Base-by-base conservation (phyloP, 176 grass and related monocot genomes). In the Phyllostachys edulis region DNA sequence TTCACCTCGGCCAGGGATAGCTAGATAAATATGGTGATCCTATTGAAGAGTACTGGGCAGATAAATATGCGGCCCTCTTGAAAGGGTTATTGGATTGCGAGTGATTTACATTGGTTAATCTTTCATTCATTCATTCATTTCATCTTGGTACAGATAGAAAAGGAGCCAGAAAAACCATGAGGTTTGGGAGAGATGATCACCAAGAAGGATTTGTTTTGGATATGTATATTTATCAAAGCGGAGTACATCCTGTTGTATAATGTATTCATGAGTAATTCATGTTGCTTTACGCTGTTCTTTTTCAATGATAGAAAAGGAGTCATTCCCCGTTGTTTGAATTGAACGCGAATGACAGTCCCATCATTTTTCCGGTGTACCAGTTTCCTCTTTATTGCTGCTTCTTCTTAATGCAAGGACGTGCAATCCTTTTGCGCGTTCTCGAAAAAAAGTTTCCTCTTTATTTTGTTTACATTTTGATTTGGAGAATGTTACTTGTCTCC, bases 11-110 rank as follows among this genome's bases (percentile, higher is more conserved):
- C 49, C 12, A 46, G 55, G 67, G 66, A 51, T 76, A 81, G 80
- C 41, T 72, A 83, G 82, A 81, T 60, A 40, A 80, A 69, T 64
- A 80, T 75, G 52, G 29, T 68, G 32, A 67, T 68, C 69, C 52
- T 68, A 26, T 9, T 34, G 40, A 50, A 65, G 41, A 26, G 55
- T 74, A 15, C 50, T 61, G 62, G 77, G 4, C 73, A 54, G 42
- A 69, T 52, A 38, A 63, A 70, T 63, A 41, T 62, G 29, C 17
- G 46, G 15, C 45, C 71, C 79, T 69, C 40, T 52, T 21, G 16
- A 24, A 68, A 69, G 26, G 47, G 55, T 68, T 57, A 8, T 70
- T 47, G 34, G 72, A 69, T 82, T 8, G 4, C 67, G 37, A 37
- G 17, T 17, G 51, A 34, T 59, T 51, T 75, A 9, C 76, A 67